Percentiles rank a stretch among this genome's conserved stretches.
Conservation (phyloP, 129 eudicot species). For the Artemisia tridentata region DNA sequence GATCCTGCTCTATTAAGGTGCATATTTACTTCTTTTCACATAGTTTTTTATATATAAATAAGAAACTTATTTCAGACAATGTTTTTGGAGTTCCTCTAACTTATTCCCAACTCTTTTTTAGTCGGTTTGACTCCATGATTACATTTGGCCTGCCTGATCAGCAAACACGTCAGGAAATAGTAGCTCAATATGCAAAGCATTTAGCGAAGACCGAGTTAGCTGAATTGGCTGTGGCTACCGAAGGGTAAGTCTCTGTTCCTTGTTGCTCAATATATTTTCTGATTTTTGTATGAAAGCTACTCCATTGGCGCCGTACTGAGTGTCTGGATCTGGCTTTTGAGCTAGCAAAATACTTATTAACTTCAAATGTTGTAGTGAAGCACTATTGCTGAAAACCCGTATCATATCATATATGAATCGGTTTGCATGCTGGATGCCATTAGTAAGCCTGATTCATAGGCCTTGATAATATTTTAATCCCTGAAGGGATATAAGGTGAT, state of each 20-base stretch:
- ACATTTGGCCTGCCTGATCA: slow-evolving; percentile 85
- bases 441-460: too few species aligned
- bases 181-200: slow-evolving; percentile 94
- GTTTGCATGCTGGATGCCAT: too few species aligned
- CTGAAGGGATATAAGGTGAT: too few species aligned
- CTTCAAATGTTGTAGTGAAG: too few species aligned
- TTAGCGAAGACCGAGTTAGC: slow-evolving; percentile 67
- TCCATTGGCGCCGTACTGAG: background rate
- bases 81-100: slow-evolving; percentile 16
- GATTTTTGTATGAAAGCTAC: slow-evolving; percentile 8
- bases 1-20: slow-evolving; percentile 98
- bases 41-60: background rate
- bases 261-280: slow-evolving; percentile 7
- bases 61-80: background rate
- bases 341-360: too few species aligned
- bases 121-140: slow-evolving; percentile 97
- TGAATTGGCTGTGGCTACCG: slow-evolving; percentile 68
- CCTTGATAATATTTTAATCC: too few species aligned
- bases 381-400: too few species aligned
- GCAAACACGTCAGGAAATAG: slow-evolving; percentile 80
- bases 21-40: background rate
- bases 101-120: slow-evolving; percentile 30
- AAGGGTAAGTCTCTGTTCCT: slow-evolving; percentile 51
- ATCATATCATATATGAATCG: too few species aligned
- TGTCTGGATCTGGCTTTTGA: too few species aligned